These are phyloP conservation scores for Hirsutella rhossiliensis DNA, from an alignment of 2,329 filamentous ascomycete species.

Conservation along the genomic window DNA sequence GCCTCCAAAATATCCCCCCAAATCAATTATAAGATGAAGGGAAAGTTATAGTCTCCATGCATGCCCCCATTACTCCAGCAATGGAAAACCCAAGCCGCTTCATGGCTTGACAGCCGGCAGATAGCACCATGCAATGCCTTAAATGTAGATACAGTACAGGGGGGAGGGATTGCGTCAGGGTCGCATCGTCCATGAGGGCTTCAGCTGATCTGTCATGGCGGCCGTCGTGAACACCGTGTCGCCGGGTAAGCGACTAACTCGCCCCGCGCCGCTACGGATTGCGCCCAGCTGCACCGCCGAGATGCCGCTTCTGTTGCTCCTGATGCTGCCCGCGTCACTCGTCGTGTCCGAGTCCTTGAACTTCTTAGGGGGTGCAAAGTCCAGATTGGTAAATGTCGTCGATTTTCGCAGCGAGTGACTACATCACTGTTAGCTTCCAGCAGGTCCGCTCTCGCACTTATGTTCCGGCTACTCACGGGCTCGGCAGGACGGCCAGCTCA, in stretches of 20 bases:
- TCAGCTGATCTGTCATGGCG: constrained; percentile 48
- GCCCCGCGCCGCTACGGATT: constrained; percentile 72
- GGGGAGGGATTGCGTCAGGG: constrained; percentile 14
- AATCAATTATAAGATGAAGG: neutral
- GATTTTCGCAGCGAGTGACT: constrained; percentile 67
- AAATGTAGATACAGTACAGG: neutral
- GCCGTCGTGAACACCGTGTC: constrained; percentile 70
- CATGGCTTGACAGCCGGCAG: neutral
- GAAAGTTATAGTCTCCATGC: neutral
- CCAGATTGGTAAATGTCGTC: constrained; percentile 63
- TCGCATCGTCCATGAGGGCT: constrained; percentile 47
- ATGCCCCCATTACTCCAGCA: constrained; percentile 3
- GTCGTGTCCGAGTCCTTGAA: constrained; percentile 51
- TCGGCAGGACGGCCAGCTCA: constrained; percentile 73
- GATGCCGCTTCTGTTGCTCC: constrained; percentile 58
- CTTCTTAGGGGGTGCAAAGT: constrained; percentile 69
- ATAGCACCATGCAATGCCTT: constrained; percentile 2
- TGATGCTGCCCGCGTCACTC: constrained; percentile 56
- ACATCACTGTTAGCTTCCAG: neutral
- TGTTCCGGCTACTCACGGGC: constrained; percentile 56
- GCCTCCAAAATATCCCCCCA: neutral
- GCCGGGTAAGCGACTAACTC: constrained; percentile 71
- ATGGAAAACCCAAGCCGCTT: constrained; percentile 1
- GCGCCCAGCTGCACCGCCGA: constrained; percentile 57
- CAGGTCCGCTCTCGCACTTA: neutral